Conservation (phyloP, 2,329 filamentous ascomycete genomes). For the Claviceps paspali region DNA sequence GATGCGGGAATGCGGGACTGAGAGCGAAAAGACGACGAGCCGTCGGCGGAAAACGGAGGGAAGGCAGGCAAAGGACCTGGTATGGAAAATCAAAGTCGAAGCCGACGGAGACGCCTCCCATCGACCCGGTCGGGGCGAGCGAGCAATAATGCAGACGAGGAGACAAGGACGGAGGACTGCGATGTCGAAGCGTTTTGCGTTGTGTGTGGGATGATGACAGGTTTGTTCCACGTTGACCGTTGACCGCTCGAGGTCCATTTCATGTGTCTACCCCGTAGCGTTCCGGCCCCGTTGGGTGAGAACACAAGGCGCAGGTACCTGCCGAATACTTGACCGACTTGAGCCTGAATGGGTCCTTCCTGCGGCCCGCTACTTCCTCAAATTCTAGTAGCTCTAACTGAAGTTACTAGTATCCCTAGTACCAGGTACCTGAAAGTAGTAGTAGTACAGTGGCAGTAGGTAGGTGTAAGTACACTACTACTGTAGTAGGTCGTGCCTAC, state of each 20-base stretch:
- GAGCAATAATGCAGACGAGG: conserved; percentile 2
- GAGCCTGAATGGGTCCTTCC: not conserved
- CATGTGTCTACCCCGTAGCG: conserved; percentile 3
- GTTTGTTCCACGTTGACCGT: conserved; percentile 1
- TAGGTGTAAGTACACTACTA: no score
- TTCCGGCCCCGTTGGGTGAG: no score
- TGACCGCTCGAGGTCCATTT: no score
- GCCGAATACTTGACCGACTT: no score
- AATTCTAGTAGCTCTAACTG: no score
- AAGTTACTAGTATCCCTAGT: no score
- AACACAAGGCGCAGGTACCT: no score
- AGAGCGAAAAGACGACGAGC: conserved; percentile 4
- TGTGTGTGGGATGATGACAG: conserved; percentile 2
- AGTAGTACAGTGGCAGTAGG: no score
- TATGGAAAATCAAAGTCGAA: not conserved
- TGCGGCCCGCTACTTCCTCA: no score
- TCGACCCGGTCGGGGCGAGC: not conserved
- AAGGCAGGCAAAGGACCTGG: not conserved
- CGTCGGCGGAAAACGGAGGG: not conserved
- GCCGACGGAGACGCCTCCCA: not conserved
- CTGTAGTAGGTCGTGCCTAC: no score
- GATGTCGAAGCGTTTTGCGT: not conserved
- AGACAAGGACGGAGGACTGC: no score
- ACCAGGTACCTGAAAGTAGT: no score
- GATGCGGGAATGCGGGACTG: not conserved